Evolutionary conservation across 352 stramenopile genomes (phyloP).

Genomic region (Elongisporangium prolatum): DNA sequence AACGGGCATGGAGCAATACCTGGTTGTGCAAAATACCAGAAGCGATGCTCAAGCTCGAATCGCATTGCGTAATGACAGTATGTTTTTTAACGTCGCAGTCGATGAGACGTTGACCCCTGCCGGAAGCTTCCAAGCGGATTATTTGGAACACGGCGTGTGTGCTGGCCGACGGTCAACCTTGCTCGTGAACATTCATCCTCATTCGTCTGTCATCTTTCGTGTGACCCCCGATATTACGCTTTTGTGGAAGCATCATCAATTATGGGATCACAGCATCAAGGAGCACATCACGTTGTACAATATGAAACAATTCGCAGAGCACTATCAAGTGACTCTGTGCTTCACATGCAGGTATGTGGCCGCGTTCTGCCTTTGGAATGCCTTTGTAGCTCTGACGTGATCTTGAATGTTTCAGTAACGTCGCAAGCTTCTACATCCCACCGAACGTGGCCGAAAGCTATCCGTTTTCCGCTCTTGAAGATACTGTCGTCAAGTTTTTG

Average conservation of each 20-base stretch:
- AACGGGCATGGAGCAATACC: conserved; percentile 53
- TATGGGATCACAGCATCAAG: conserved; percentile 87
- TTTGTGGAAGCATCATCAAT: conserved; percentile 72
- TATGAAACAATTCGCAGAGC: conserved; percentile 87
- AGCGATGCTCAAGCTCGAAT: conserved; percentile 59
- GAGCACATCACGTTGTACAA: conserved; percentile 88
- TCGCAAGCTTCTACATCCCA: conserved; percentile 80
- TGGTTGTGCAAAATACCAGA: conserved; percentile 77
- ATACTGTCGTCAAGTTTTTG: conserved; percentile 86
- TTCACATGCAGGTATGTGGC: conserved; percentile 78
- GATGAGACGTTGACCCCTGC: conserved; percentile 33
- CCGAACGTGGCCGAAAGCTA: conserved; percentile 82
- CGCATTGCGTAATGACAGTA: conserved; percentile 76
- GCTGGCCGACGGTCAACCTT: conserved; percentile 57
- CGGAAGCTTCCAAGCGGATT: conserved; percentile 44
- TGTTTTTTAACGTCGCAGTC: conserved; percentile 79
- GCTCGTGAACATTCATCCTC: conserved; percentile 63
- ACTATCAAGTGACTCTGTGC: conserved; percentile 83
- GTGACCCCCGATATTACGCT: conserved; percentile 63
- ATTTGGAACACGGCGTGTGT: conserved; percentile 70
- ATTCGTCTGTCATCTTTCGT: conserved; percentile 50
- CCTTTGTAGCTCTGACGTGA: too few relatives aligned
- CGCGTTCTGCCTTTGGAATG: conserved; percentile 6
- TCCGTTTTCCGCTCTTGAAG: conserved; percentile 78
- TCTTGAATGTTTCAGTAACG: conserved; percentile 40